A percentile compares a stretch with the other conserved stretches of the same genome.
Conservation (phyloP, 2,329 filamentous ascomycete species). For the Chrysoporthe deuterocubensis region DNA sequence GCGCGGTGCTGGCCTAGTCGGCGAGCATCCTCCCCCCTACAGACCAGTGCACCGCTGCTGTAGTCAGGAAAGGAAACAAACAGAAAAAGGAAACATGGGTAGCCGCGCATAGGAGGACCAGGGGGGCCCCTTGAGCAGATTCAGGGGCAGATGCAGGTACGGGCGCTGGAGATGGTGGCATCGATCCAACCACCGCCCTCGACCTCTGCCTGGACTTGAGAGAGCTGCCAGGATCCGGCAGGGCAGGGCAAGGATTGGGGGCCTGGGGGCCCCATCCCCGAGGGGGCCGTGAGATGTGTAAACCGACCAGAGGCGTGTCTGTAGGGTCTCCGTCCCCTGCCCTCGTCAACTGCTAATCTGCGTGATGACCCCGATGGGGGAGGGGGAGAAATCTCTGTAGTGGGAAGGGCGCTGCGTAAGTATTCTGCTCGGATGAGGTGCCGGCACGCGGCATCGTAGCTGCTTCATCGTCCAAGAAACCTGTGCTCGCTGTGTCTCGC, state of each 20-base stretch:
- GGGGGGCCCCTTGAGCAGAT: constrained; percentile 12
- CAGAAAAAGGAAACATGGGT: neutral
- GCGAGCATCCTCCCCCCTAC: neutral
- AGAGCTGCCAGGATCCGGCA: constrained; percentile 13
- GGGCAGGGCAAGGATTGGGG: constrained; percentile 13
- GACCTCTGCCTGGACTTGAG: constrained; percentile 8
- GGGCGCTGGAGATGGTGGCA: constrained; percentile 18
- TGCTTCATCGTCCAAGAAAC: neutral
- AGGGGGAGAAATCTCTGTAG: too few species aligned
- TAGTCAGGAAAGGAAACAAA: constrained; percentile 20
- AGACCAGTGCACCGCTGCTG: constrained; percentile 8
- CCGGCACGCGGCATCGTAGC: neutral
- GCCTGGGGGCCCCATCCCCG: constrained; percentile 1
- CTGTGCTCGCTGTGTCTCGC: neutral
- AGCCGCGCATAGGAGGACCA: constrained; percentile 20
- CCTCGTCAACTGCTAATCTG: neutral
- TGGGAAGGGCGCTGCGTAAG: neutral
- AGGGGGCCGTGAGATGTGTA: neutral
- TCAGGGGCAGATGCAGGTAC: constrained; percentile 31
- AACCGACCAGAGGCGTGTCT: constrained; percentile 23
- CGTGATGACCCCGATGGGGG: neutral
- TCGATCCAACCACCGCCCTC: constrained; percentile 22
- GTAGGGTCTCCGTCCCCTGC: constrained; percentile 1
- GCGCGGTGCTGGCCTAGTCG: constrained; percentile 19
- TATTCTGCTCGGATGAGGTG: neutral